A percentile compares a stretch with the other conserved stretches of the same genome.
These are phyloP conservation scores for Carallia brachiata DNA, from an alignment of 345 rosid genomes.

Conservation along the genomic window DNA sequence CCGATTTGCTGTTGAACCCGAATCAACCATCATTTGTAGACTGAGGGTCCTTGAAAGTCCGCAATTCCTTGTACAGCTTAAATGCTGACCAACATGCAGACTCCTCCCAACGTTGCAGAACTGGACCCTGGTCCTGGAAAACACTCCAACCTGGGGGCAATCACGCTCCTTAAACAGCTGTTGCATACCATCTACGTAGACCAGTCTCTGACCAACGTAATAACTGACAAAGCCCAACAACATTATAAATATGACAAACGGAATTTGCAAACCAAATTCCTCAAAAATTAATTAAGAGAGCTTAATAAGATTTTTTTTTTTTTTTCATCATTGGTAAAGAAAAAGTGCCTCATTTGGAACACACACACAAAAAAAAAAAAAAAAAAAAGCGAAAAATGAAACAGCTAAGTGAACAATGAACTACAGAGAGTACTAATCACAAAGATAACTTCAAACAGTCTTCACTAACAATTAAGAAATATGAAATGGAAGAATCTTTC, in stretches of 20 bases:
- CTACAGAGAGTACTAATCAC: too few relatives aligned
- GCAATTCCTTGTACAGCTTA: constrained; percentile 31
- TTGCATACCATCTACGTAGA: constrained; percentile 71
- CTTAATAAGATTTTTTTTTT: too few relatives aligned
- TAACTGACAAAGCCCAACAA: constrained; percentile 16
- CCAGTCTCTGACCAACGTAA: constrained; percentile 12
- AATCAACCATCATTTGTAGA: constrained; percentile 79
- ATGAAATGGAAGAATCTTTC: too few relatives aligned
- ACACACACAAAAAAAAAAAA: too few relatives aligned
- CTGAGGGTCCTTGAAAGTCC: constrained; percentile 16
- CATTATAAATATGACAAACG: background rate
- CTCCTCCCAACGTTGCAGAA: constrained; percentile 25
- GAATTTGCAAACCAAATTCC: too few relatives aligned
- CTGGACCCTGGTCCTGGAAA: constrained; percentile 35
- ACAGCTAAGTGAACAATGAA: too few relatives aligned
- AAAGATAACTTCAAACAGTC: too few relatives aligned
- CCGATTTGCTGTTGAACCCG: constrained; percentile 44
- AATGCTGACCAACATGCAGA: constrained; percentile 36
- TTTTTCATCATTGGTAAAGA: too few relatives aligned
- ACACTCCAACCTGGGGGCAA: constrained; percentile 60
- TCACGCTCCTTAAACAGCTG: constrained; percentile 51
- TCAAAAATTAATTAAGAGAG: too few relatives aligned
- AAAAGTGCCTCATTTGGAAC: too few relatives aligned
- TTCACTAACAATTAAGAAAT: too few relatives aligned
- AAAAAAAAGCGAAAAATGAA: too few relatives aligned